These are phyloP conservation scores for Raphidocelis subcapitata DNA, from an alignment of 139 green algal genomes.

Conservation along the genomic window DNA sequence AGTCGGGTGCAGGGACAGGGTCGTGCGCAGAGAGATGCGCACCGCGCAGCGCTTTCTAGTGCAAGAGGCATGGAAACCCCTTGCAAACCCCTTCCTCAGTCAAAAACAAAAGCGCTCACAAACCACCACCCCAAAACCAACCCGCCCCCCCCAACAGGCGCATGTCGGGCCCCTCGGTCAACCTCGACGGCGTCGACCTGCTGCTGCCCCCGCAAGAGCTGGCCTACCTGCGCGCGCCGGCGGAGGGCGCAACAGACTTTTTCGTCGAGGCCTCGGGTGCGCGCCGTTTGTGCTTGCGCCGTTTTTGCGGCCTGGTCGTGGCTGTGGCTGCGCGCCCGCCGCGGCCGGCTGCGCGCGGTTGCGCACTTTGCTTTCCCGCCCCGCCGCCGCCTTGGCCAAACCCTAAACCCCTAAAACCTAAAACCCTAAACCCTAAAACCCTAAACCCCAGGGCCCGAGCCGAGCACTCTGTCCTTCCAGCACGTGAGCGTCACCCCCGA, in stretches of 20 bases:
- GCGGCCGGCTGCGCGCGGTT: no score
- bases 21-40: no score
- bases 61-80: neutral
- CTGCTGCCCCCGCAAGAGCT: constrained; percentile 18
- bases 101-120: no score
- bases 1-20: no score
- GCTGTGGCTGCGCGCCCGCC: no score
- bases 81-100: neutral
- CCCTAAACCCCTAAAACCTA: neutral
- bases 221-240: constrained; percentile 1
- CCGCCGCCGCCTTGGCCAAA: neutral
- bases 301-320: no score
- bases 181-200: constrained; percentile 4
- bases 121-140: no score
- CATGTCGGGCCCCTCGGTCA: neutral
- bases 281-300: neutral
- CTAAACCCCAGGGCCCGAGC: neutral
- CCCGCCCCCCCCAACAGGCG: neutral
- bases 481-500: neutral
- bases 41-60: neutral
- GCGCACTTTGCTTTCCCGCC: no score
- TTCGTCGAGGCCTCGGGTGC: neutral
- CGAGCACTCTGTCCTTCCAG: constrained; percentile 8
- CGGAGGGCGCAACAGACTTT: neutral
- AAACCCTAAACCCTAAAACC: neutral